Percentiles rank a stretch among this genome's conserved stretches.
Conservation (phyloP, 176 grass and related monocot genomes). For the Zoysia pacifica region DNA sequence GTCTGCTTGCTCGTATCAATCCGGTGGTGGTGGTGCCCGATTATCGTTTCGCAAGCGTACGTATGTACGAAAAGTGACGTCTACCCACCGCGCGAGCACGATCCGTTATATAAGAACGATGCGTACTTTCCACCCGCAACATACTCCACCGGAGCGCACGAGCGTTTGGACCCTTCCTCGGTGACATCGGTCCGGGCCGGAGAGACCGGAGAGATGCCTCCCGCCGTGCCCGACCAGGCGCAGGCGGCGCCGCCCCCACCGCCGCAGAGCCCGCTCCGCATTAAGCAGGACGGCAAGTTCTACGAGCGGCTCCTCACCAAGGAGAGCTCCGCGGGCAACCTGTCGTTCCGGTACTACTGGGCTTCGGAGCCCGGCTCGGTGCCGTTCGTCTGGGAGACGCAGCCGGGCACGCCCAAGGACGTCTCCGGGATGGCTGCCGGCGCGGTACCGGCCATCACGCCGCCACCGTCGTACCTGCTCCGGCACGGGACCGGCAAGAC, state of each 20-base stretch:
- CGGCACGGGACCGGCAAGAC: not conserved
- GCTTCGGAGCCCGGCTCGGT: constrained; percentile 59
- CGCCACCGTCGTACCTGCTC: constrained; percentile 64
- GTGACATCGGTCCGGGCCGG: not conserved
- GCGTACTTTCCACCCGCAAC: constrained; percentile 26
- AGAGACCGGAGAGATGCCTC: constrained; percentile 27
- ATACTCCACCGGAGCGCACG: constrained; percentile 6
- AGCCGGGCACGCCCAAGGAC: constrained; percentile 78
- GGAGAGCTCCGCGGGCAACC: constrained; percentile 63
- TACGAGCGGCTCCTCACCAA: constrained; percentile 83
- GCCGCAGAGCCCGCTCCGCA: constrained; percentile 65
- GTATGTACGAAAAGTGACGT: constrained; percentile 45
- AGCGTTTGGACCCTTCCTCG: not conserved
- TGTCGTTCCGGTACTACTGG: constrained; percentile 75
- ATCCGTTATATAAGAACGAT: constrained; percentile 46
- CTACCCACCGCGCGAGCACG: constrained; percentile 35
- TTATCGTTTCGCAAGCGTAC: constrained; percentile 36
- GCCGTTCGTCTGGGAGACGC: constrained; percentile 89
- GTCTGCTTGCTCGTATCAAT: not conserved
- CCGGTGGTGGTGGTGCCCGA: not conserved
- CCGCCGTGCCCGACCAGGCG: constrained; percentile 24
- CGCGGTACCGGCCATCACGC: constrained; percentile 57
- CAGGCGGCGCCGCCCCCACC: not conserved
- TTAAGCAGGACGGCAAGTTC: constrained; percentile 85
- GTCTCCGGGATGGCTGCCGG: constrained; percentile 29